Evolutionary conservation across 768 basidiomycete species (phyloP).

Genomic region (Sutorius australiensis): DNA sequence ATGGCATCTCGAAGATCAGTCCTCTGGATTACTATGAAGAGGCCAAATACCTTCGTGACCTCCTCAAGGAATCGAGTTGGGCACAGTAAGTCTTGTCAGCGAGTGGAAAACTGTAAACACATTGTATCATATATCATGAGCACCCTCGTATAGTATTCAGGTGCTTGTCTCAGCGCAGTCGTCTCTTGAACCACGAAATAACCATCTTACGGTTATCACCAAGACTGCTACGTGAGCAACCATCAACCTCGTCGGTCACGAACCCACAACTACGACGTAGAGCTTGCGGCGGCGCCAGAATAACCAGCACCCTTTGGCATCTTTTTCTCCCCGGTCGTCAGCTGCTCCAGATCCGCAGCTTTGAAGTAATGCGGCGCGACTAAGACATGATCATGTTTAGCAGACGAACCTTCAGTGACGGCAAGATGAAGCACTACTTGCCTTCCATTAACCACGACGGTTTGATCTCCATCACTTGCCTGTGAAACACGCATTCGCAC

Average conservation of each 20-base stretch:
- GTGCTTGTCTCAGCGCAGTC: not conserved
- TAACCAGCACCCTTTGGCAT: slow-evolving; percentile 76
- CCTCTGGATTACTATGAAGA: slow-evolving; percentile 69
- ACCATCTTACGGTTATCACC: not conserved
- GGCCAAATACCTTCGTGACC: slow-evolving; percentile 52
- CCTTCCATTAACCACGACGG: slow-evolving; percentile 91
- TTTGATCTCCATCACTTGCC: slow-evolving; percentile 98
- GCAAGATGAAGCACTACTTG: slow-evolving; percentile 30
- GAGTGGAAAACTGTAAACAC: not conserved
- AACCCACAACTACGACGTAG: slow-evolving; percentile 4
- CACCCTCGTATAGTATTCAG: slow-evolving; percentile 4
- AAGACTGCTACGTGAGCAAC: not conserved
- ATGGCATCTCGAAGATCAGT: slow-evolving; percentile 68
- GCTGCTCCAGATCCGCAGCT: slow-evolving; percentile 72
- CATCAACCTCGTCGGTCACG: not conserved
- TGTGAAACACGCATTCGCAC: slow-evolving; percentile 19
- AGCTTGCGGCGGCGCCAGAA: slow-evolving; percentile 16
- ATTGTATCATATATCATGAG: slow-evolving; percentile 4
- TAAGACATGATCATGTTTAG: slow-evolving; percentile 27
- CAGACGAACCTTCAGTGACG: not conserved
- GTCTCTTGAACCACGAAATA: not conserved
- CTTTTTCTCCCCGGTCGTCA: slow-evolving; percentile 81
- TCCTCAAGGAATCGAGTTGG: slow-evolving; percentile 56
- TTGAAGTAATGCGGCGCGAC: slow-evolving; percentile 98
- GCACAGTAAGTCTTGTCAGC: slow-evolving; percentile 28